Base-by-base conservation (phyloP, 2,329 filamentous ascomycete species). In the Pseudocercospora eumusae region DNA sequence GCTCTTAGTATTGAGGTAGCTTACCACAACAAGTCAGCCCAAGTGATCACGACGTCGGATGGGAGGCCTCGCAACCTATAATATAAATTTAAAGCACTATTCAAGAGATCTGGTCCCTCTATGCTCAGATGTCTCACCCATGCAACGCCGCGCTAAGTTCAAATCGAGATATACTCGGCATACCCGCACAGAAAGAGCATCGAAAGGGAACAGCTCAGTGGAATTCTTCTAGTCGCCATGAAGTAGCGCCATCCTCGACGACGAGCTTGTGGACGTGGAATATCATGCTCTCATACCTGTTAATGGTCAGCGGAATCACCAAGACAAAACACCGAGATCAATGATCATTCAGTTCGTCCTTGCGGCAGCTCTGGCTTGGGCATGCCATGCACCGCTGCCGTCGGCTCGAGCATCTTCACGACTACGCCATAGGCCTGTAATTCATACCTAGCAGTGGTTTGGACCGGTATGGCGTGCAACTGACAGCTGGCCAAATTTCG, bases 401-500 rank as follows among this genome's bases (percentile, higher is more conserved):
- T 89, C 76, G 75, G 84, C 77, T 82, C 89, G 77, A 80, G 84
- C 76, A 82, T 85, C 78, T 79, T 85, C 73, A 10, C 79, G 76
- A 80, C 84, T 75, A 77, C 86, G 75, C 86, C 84, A 81, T 78
- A 91, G 73, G 82, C 92, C 82, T 89, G 78, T 79, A 77, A 74
- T 86, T 36, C 25, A 47, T n/a, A 3, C 1, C 20, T 40, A 57
- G 63, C 49, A 65, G 61, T 15, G 18, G 58, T 36, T 42, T 28
- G 20, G 1, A 27, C 0, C 9, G n/a, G 10, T 25, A n/a, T 49
- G 3, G 3, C 4, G 20, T n/a, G 13, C n/a, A 18, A 69, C 74
- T 65, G 55, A 80, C 80, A 81, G 54, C 92, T 96, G 47, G 93
- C 93, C 70, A 97, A 76, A 77, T 96, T 96, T 71, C 86, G 82